phyloP scores from a whole-genome alignment of 129 eudicot species.

The Chrysanthemum lavandulifolium region DNA sequence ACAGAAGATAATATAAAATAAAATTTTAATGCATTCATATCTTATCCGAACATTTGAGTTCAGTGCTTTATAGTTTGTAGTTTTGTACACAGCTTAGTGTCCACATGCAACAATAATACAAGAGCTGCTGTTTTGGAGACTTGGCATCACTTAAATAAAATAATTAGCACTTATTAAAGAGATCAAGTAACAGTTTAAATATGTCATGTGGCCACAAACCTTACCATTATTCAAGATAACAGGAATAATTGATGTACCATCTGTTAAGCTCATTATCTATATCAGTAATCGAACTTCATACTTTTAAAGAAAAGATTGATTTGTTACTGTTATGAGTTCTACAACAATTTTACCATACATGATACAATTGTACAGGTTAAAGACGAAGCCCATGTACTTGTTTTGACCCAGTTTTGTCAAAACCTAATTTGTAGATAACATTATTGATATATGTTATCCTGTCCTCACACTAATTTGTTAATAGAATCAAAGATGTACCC shows the following conservation, averaged over 20 bases:
- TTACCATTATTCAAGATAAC: no score
- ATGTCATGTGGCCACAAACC: no score
- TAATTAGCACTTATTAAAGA: neutral
- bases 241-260: neutral
- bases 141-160: neutral
- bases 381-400: neutral
- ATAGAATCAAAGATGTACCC: neutral
- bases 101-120: constrained; percentile 10
- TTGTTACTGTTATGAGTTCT: constrained; percentile 1
- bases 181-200: no score
- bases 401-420: constrained; percentile 6
- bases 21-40: constrained; percentile 30
- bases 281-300: constrained; percentile 2
- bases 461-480: neutral
- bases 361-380: neutral
- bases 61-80: constrained; percentile 2
- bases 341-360: neutral
- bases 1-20: constrained; percentile 26
- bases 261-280: neutral
- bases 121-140: constrained; percentile 13
- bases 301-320: neutral
- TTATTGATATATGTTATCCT: neutral
- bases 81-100: neutral
- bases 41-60: constrained; percentile 20
- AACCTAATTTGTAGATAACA: constrained; percentile 2